Percentiles rank a stretch among this genome's conserved stretches.
Conservation (phyloP, 331 rosid species). For the Pyrus hybrid region DNA sequence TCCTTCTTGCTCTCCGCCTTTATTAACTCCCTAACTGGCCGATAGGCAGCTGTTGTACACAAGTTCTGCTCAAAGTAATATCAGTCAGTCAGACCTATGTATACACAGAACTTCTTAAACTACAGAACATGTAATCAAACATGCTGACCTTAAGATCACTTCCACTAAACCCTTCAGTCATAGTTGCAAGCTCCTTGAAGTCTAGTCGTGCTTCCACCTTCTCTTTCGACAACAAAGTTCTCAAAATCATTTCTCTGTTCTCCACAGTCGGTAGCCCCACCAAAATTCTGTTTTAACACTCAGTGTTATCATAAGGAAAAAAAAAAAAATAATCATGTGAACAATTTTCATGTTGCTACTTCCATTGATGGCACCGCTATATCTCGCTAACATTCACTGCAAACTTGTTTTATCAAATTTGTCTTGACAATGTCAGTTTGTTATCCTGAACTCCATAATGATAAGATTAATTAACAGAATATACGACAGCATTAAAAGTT, state of each 20-base stretch:
- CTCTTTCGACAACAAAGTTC: conserved; percentile 67
- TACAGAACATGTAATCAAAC: not conserved
- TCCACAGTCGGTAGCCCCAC: conserved; percentile 83
- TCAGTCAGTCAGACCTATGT: not conserved
- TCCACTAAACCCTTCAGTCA: conserved; percentile 92
- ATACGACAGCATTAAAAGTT: not conserved
- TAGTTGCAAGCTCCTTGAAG: conserved; percentile 62
- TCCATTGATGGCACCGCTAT: not conserved
- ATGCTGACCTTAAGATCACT: conserved; percentile 81
- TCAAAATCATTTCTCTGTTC: conserved; percentile 78
- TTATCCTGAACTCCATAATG: too few species aligned
- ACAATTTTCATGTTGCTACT: not conserved
- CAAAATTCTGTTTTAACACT: conserved; percentile 53
- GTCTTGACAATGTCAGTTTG: too few species aligned
- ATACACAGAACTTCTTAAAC: conserved; percentile 1
- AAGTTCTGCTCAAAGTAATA: conserved; percentile 44
- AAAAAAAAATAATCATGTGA: not conserved
- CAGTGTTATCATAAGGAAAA: not conserved
- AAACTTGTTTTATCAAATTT: not conserved
- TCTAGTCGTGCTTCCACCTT: conserved; percentile 56
- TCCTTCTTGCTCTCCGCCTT: conserved; percentile 73
- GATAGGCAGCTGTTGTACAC: conserved; percentile 89
- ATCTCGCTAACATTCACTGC: not conserved
- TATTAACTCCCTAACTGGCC: conserved; percentile 81
- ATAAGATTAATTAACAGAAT: not conserved